phyloP scores from a whole-genome alignment of 78 protist genomes.

The Tieghemostelium lacteum region DNA sequence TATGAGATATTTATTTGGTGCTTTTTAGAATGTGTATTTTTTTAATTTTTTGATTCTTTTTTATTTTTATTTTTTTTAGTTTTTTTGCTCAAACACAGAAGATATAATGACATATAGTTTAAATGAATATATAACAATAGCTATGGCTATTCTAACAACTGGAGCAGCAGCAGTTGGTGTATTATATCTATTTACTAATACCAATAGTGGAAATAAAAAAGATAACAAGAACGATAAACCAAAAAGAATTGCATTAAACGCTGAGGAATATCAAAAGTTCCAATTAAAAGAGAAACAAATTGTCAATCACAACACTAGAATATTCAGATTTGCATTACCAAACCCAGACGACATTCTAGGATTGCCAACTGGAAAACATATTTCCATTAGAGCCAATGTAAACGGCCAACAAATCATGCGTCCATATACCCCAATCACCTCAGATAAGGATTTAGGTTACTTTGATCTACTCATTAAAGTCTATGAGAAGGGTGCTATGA shows the following conservation, averaged over 20 bases:
- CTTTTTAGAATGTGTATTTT: too few relatives aligned
- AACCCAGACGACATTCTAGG: conserved; percentile 40
- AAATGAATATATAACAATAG: conserved; percentile 1
- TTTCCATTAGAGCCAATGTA: conserved; percentile 41
- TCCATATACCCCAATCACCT: conserved; percentile 88
- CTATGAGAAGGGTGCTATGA: conserved; percentile 78
- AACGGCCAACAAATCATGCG: conserved; percentile 72
- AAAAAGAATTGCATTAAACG: conserved; percentile 26
- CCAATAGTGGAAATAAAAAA: not conserved
- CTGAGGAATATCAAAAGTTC: conserved; percentile 64
- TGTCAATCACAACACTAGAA: conserved; percentile 65
- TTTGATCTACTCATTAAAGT: conserved; percentile 89
- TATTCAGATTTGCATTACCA: conserved; percentile 71
- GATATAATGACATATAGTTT: not conserved
- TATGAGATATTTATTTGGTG: too few relatives aligned
- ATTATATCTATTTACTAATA: conserved; percentile 3
- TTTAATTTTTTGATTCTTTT: not conserved
- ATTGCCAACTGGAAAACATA: conserved; percentile 63
- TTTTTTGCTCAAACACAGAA: not conserved
- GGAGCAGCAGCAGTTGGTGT: conserved; percentile 23
- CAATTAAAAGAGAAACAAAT: conserved; percentile 52
- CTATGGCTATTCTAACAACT: conserved; percentile 28
- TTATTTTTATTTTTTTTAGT: not conserved
- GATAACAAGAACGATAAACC: not conserved
- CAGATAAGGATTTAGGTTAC: conserved; percentile 76